A percentile compares a stretch with the other conserved stretches of the same genome.
Conservation (phyloP, 768 basidiomycete species). For the Amylocystis lapponica region DNA sequence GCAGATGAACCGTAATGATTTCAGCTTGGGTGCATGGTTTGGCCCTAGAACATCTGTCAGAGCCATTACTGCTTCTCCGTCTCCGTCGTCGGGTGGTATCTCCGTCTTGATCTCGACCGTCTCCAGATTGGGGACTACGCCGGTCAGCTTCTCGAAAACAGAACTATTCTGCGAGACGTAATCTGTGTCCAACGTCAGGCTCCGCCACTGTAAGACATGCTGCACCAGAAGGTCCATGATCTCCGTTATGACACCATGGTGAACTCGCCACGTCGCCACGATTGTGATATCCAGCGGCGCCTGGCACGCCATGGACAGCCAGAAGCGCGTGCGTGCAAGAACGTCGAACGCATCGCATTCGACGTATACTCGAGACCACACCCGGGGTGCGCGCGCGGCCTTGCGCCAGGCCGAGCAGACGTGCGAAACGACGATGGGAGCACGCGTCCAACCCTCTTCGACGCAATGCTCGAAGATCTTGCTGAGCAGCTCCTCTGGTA, state of each 20-base stretch:
- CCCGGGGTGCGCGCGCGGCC: slow-evolving; percentile 42
- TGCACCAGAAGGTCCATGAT: slow-evolving; percentile 36
- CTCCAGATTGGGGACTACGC: slow-evolving; percentile 30
- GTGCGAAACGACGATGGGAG: slow-evolving; percentile 50
- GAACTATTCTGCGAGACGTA: slow-evolving; percentile 33
- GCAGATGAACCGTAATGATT: slow-evolving; percentile 7
- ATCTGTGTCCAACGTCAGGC: slow-evolving; percentile 34
- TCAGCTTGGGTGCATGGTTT: slow-evolving; percentile 13
- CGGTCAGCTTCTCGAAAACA: slow-evolving; percentile 33
- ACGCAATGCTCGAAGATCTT: slow-evolving; percentile 49
- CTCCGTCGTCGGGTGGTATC: slow-evolving; percentile 5
- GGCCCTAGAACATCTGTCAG: slow-evolving; percentile 1
- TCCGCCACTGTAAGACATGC: slow-evolving; percentile 39
- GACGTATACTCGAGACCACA: slow-evolving; percentile 55
- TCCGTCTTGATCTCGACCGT: slow-evolving; percentile 22
- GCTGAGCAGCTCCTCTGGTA: slow-evolving; percentile 50
- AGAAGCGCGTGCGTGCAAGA: slow-evolving; percentile 38
- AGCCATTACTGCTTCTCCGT: slow-evolving; percentile 9
- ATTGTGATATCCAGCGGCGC: slow-evolving; percentile 42
- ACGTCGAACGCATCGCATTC: slow-evolving; percentile 40
- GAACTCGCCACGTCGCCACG: slow-evolving; percentile 23
- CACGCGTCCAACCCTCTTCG: slow-evolving; percentile 44
- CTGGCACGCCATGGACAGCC: slow-evolving; percentile 43
- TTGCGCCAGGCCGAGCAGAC: slow-evolving; percentile 57
- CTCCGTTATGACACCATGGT: slow-evolving; percentile 23